These are phyloP conservation scores for Conringia planisiliqua DNA, from an alignment of 345 rosid genomes.

Conservation along the genomic window DNA sequence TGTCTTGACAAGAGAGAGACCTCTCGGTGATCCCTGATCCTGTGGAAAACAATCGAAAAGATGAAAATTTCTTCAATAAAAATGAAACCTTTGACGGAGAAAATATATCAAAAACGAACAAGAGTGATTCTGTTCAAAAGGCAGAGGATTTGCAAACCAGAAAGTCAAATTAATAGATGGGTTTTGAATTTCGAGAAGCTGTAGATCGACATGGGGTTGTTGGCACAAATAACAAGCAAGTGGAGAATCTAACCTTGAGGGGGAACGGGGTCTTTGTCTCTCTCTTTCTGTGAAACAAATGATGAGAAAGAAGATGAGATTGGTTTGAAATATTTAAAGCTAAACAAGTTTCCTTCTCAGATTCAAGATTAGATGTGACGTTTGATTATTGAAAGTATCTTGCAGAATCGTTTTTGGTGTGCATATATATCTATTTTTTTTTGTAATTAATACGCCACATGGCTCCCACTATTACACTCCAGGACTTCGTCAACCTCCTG, in stretches of 20 bases:
- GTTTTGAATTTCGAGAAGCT: not conserved
- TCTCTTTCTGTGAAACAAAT: not conserved
- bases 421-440: not conserved
- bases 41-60: constrained; percentile 5
- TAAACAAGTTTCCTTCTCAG: not conserved
- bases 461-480: constrained; percentile 7
- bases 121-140: not conserved
- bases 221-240: no score
- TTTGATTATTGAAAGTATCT: not conserved
- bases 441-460: constrained; percentile 14
- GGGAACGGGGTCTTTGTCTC: not conserved
- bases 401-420: not conserved
- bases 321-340: not conserved
- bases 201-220: no score
- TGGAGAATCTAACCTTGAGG: constrained; percentile 5
- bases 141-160: not conserved
- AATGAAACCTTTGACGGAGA: not conserved
- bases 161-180: constrained; percentile 11
- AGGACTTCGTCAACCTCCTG: not conserved
- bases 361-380: constrained; percentile 21
- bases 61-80: not conserved
- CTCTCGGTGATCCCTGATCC: constrained; percentile 8
- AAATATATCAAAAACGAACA: not conserved
- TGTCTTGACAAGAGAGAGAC: not conserved
- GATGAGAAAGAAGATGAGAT: not conserved